Base-by-base conservation (phyloP, 768 basidiomycete species). In the Kwoniella dendrophila region DNA sequence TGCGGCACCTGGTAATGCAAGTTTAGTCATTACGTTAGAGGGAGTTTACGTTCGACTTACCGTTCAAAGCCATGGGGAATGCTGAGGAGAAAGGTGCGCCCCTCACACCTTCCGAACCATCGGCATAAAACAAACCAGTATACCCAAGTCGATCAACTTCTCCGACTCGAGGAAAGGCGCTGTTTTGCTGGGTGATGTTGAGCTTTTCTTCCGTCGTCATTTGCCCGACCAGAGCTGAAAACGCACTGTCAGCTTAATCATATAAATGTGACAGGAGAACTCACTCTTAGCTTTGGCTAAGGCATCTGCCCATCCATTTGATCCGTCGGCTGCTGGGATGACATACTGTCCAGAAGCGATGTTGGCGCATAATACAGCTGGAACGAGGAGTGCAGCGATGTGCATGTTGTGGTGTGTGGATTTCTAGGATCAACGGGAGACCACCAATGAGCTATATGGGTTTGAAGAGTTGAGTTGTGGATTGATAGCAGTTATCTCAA, bases 161-260 rank as follows among this genome's bases (percentile, higher is more conserved):
- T 14, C 52, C 56, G 18, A 56, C 62, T 33, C 58, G 56, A 32
- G 56, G 22, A 24, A 38, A 40, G n/a, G 20, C n/a, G 40, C 27
- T 33, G n/a, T 43, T 44, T 12, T 33, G 32, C 36, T 45, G 52
- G 27, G 54, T 48, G 41, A 47, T 53, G 44, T 62, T 44, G 57
- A 61, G 41, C 51, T 67, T 67, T 33, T 67, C 65, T 32, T 62
- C 61, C 20, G 53, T 26, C 1, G 65, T 62, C 61, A 67, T 59
- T 27, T 67, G 61, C 5, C 47, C 32, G n/a, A 62, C 54, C 54
- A 56, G 27, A 43, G 22, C 40, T 56, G 26, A n/a, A 29, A 22
- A 30, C 6, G 22, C 36, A 10, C 33, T 22, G 14, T 36, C 26
- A 54, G 34, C 52, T 5, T 18, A 10, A 8, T 3, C 10, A 20